Evolutionary conservation across 2,329 filamentous ascomycete genomes (phyloP).

Genomic region (Neophaeococcomyces mojaviensis): DNA sequence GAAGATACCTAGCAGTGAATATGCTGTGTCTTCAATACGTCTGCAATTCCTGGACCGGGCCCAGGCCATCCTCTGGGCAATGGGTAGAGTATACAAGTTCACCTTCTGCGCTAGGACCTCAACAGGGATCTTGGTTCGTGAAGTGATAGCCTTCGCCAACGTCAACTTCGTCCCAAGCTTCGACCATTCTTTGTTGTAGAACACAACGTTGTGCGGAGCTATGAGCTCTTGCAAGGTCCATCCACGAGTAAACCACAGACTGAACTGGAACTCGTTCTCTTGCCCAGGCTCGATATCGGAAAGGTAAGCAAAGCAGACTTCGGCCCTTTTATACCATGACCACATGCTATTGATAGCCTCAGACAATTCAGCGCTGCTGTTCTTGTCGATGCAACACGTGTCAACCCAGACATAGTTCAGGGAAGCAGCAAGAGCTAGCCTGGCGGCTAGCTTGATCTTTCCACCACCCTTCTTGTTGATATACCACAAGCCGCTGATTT

Average conservation of each 20-base stretch:
- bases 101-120: not conserved
- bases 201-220: slow-evolving; percentile 2
- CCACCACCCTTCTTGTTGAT: slow-evolving; percentile 5
- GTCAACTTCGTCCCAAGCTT: not conserved
- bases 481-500: not conserved
- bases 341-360: slow-evolving; percentile 17
- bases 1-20: slow-evolving; percentile 40
- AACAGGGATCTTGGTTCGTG: not conserved
- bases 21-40: slow-evolving; percentile 36
- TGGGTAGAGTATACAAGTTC: not conserved
- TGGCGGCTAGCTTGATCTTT: slow-evolving; percentile 4
- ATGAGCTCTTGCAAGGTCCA: slow-evolving; percentile 12
- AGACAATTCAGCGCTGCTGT: slow-evolving; percentile 20
- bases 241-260: slow-evolving; percentile 7
- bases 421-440: not conserved
- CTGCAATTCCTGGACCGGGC: slow-evolving; percentile 29
- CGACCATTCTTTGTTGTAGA: slow-evolving; percentile 2
- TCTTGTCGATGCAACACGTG: slow-evolving; percentile 24
- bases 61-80: slow-evolving; percentile 38
- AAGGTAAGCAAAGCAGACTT: slow-evolving; percentile 11
- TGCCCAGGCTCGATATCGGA: slow-evolving; percentile 1
- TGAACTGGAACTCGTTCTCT: not conserved
- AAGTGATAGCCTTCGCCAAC: not conserved
- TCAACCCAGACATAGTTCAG: slow-evolving; percentile 19
- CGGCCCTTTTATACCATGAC: slow-evolving; percentile 21